Conservation (phyloP, 23 red algal genomes). For the Porphyridium purpureum region DNA sequence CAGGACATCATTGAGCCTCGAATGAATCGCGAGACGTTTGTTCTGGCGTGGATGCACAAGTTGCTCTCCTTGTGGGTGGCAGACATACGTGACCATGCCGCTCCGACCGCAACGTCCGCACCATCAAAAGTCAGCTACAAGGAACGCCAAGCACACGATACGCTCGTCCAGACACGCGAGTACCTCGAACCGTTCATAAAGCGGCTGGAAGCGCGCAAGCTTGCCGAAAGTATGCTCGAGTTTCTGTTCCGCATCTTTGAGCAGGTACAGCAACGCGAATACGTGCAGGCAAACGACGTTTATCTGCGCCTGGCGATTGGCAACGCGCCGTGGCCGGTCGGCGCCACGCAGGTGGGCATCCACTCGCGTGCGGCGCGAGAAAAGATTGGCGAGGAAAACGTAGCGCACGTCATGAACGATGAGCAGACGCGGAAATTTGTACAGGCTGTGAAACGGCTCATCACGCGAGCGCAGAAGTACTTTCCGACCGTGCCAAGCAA, state of each 20-base stretch:
- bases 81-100: too few relatives aligned
- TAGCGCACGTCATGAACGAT: conserved; percentile 96
- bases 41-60: too few relatives aligned
- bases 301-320: conserved; percentile 81
- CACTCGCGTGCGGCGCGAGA: conserved; percentile 76
- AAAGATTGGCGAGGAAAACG: conserved; percentile 88
- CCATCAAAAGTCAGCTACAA: not conserved
- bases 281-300: conserved; percentile 51
- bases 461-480: conserved; percentile 50
- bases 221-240: not conserved
- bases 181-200: conserved; percentile 7
- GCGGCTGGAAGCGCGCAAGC: conserved; percentile 1
- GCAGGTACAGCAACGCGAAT: conserved; percentile 26
- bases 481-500: conserved; percentile 38
- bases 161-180: not conserved
- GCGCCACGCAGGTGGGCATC: conserved; percentile 81
- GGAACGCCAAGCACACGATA: not conserved
- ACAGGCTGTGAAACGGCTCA: conserved; percentile 48
- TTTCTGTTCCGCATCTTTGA: not conserved
- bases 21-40: too few relatives aligned
- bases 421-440: conserved; percentile 81
- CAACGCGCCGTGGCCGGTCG: conserved; percentile 78
- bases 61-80: too few relatives aligned
- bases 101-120: not conserved
- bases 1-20: too few relatives aligned